These are phyloP conservation scores for Colletotrichum sansevieriae DNA, from an alignment of 2,329 filamentous ascomycete genomes.

Conservation along the genomic window DNA sequence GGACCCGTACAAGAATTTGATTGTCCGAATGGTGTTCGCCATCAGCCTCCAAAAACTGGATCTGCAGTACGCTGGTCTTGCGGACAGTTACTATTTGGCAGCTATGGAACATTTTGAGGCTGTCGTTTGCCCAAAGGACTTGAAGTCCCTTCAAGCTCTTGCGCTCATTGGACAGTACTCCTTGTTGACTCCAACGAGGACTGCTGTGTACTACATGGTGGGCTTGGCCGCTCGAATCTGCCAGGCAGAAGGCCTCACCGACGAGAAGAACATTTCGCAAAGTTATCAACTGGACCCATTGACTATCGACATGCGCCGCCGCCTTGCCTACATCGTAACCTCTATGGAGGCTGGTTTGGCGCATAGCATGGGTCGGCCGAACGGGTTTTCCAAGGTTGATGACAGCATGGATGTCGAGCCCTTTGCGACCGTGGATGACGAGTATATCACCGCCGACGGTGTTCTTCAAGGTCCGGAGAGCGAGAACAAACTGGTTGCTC, in stretches of 20 bases:
- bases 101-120: conserved; percentile 88
- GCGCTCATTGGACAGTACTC: conserved; percentile 92
- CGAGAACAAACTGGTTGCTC: conserved; percentile 87
- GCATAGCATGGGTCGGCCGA: conserved; percentile 88
- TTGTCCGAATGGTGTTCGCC: conserved; percentile 90
- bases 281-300: conserved; percentile 76
- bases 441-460: conserved; percentile 82
- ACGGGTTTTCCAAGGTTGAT: conserved; percentile 83
- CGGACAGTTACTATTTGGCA: conserved; percentile 94
- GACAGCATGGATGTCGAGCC: conserved; percentile 89
- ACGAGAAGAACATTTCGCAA: conserved; percentile 86
- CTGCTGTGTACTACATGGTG: conserved; percentile 92
- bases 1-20: conserved; percentile 88
- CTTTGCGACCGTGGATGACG: conserved; percentile 85
- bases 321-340: conserved; percentile 88
- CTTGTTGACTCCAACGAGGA: conserved; percentile 89
- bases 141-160: conserved; percentile 91
- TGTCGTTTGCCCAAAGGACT: conserved; percentile 87
- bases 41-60: conserved; percentile 95
- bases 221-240: conserved; percentile 89
- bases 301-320: conserved; percentile 88
- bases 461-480: conserved; percentile 79
- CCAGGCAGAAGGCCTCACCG: conserved; percentile 87
- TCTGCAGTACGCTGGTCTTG: conserved; percentile 89
- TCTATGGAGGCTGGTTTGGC: conserved; percentile 92